These are phyloP conservation scores for Pythium rishiriense DNA, from an alignment of 352 stramenopile species.

Conservation along the genomic window DNA sequence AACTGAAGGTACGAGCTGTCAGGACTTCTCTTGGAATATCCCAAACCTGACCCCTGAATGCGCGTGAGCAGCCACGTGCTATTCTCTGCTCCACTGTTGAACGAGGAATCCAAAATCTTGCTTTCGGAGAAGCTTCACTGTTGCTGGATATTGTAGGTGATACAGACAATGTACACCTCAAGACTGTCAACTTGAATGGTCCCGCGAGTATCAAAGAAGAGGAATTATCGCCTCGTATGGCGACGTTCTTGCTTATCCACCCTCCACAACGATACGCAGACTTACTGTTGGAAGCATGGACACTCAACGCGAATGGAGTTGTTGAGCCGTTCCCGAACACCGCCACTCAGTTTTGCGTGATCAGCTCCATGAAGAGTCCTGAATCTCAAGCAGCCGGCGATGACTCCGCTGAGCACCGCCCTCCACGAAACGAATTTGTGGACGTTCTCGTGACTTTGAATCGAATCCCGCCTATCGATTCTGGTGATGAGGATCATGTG, in stretches of 20 bases:
- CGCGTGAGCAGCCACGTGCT: conserved; percentile 34
- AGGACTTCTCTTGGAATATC: background rate
- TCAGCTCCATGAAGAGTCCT: conserved; percentile 27
- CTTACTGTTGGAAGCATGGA: conserved; percentile 31
- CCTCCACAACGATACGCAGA: conserved; percentile 31
- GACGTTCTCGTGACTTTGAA: conserved; percentile 17
- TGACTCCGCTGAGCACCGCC: conserved; percentile 9
- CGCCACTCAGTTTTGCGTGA: conserved; percentile 38
- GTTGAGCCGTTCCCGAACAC: conserved; percentile 40
- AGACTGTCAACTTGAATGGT: conserved; percentile 37
- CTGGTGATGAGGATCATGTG: background rate
- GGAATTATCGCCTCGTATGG: conserved; percentile 15
- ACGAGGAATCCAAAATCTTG: conserved; percentile 6
- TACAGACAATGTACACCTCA: conserved; percentile 48
- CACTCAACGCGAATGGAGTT: conserved; percentile 21
- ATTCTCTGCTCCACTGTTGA: conserved; percentile 38
- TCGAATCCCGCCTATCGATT: conserved; percentile 3
- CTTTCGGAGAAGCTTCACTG: conserved; percentile 41
- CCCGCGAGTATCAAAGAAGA: conserved; percentile 52
- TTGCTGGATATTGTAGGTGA: conserved; percentile 54
- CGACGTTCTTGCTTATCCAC: conserved; percentile 49
- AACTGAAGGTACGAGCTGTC: background rate
- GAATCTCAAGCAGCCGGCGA: conserved; percentile 30
- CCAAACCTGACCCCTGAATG: background rate
- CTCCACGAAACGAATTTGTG: conserved; percentile 6